Conservation (phyloP, 192 early-diverging fungal species). For the Podila clonocystis region DNA sequence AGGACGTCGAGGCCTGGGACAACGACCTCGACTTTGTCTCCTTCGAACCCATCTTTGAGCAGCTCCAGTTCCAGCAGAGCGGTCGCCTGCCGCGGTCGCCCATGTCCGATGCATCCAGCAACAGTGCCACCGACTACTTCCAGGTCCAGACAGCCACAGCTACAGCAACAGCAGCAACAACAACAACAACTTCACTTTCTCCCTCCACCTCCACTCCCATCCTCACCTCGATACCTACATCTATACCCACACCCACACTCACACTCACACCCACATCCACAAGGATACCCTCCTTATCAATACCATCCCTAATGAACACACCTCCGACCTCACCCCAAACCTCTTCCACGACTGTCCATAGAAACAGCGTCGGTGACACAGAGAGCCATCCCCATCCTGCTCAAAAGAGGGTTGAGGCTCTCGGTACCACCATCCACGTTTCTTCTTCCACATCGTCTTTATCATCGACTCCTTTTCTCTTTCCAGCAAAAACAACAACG, state of each 20-base stretch:
- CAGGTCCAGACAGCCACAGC: conserved; percentile 2
- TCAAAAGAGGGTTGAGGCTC: conserved; percentile 1
- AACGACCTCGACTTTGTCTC: conserved; percentile 35
- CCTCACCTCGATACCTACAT: background rate
- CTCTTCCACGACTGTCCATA: background rate
- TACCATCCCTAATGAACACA: background rate
- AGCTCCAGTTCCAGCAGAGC: conserved; percentile 11
- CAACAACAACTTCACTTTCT: background rate
- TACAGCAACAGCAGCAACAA: background rate
- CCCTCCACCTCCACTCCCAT: background rate
- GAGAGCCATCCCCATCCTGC: background rate
- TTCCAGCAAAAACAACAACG: conserved; percentile 8
- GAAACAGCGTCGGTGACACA: background rate
- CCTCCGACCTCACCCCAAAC: background rate
- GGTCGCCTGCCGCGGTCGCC: conserved; percentile 25
- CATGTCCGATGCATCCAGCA: conserved; percentile 33
- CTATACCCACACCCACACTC: too few relatives aligned
- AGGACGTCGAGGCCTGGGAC: conserved; percentile 37
- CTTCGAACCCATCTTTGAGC: conserved; percentile 30
- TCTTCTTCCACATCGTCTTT: background rate
- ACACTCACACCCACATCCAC: too few relatives aligned
- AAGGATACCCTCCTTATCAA: background rate
- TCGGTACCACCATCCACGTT: background rate
- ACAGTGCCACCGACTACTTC: conserved; percentile 27
- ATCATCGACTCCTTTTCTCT: background rate